phyloP scores from a whole-genome alignment of 1,139 yeast genomes.

The Candida glucosophila region DNA sequence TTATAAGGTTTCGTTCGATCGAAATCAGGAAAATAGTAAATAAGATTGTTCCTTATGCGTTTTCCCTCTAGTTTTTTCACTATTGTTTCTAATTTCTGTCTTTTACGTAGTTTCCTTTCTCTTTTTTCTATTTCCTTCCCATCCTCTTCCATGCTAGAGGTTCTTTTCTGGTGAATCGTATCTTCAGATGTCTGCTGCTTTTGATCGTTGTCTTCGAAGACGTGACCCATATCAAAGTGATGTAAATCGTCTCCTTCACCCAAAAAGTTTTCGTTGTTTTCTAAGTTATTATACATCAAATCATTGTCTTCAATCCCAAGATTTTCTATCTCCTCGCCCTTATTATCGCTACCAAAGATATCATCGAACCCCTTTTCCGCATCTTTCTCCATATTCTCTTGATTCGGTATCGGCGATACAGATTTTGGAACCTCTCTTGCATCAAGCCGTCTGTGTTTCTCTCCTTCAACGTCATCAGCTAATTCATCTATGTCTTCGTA shows the following conservation, averaged over 20 bases:
- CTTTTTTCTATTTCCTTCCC: too few species aligned
- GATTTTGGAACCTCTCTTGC: too few species aligned
- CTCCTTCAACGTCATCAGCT: too few species aligned
- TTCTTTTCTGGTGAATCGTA: slow-evolving; percentile 2
- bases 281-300: slow-evolving; percentile 12
- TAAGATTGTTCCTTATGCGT: slow-evolving; percentile 26
- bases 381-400: slow-evolving; percentile 20
- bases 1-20: slow-evolving; percentile 46
- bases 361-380: slow-evolving; percentile 43
- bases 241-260: slow-evolving; percentile 39
- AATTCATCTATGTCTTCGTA: slow-evolving; percentile 92
- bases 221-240: slow-evolving; percentile 28
- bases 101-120: slow-evolving; percentile 12
- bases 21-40: slow-evolving; percentile 57
- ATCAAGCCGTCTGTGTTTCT: too few species aligned
- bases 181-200: background rate
- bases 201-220: slow-evolving; percentile 16
- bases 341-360: slow-evolving; percentile 34
- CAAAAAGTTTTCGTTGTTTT: slow-evolving; percentile 18
- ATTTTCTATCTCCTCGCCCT: slow-evolving; percentile 4
- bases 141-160: slow-evolving; percentile 14
- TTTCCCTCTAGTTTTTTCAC: slow-evolving; percentile 27
- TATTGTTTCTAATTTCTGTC: slow-evolving; percentile 16
- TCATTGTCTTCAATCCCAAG: slow-evolving; percentile 4
- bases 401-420: too few species aligned